phyloP scores from a whole-genome alignment of 192 early-diverging fungal species.

The Cetraspora pellucida region DNA sequence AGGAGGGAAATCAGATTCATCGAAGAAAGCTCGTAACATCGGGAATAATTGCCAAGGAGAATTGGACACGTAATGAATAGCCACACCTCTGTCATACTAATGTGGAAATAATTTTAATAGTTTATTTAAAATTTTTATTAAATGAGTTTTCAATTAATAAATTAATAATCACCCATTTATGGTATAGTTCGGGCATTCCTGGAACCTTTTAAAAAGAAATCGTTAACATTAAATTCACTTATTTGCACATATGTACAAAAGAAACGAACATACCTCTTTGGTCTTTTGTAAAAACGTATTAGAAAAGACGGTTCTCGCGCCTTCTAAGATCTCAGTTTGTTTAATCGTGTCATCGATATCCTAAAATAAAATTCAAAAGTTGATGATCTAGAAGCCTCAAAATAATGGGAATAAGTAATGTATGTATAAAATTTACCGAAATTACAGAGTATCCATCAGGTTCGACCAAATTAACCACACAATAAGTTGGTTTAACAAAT shows the following conservation, averaged over 20 bases:
- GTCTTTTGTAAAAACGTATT: constrained; percentile 73
- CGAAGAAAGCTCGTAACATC: constrained; percentile 73
- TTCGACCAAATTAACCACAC: constrained; percentile 64
- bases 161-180: constrained; percentile 46
- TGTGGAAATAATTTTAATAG: neutral
- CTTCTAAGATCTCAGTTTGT: constrained; percentile 76
- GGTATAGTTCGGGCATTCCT: constrained; percentile 82
- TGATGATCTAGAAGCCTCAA: neutral
- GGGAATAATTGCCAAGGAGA: constrained; percentile 89
- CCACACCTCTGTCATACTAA: constrained; percentile 47
- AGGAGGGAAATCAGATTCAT: constrained; percentile 72
- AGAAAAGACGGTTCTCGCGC: constrained; percentile 65
- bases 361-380: neutral
- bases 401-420: neutral
- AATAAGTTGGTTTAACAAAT: constrained; percentile 39
- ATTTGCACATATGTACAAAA: neutral
- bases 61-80: constrained; percentile 89
- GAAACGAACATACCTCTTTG: constrained; percentile 38
- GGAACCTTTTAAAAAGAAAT: constrained; percentile 52
- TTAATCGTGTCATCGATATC: constrained; percentile 97
- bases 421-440: constrained; percentile 43
- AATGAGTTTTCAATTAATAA: neutral
- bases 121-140: neutral
- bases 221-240: too few relatives aligned
- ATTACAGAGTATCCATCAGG: constrained; percentile 80